Evolutionary conservation across 345 rosid genomes (phyloP), one percentile per base, ranked within the genome.

Genomic region (Chamaenerion angustifolium): DNA sequence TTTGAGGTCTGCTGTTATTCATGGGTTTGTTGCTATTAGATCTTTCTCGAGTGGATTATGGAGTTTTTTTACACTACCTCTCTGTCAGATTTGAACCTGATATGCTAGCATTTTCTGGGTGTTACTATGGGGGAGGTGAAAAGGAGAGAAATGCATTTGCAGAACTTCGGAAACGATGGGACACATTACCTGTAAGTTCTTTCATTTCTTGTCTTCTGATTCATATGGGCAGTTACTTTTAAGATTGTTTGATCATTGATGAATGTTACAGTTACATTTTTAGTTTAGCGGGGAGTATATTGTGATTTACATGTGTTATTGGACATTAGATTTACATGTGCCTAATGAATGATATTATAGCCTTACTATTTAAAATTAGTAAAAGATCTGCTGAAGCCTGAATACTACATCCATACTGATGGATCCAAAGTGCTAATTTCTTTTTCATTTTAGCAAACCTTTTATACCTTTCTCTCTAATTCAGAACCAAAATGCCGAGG

Each of bases 61-160:
- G 8, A 31, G 1, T 4, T 4, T 31, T 3, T 8, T 31, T 31
- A 31, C 7, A 31, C 37, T 13, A 35, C n/a, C 40, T 59, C 52
- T 31, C 2, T 42, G 56, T 21, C 76, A 93, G 99, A 70, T 93
- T 93, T 73, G 99, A 93, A 71, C 90, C 99, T 62, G 99, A 93
- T 68, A 93, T 88, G 96, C 79, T 93, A 56, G 96, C 99, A 37
- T 93, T 93, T 69, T 93, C 99, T 61, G 96, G 99, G 61, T 93
- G 99, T 67, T 90, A 88, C 65, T 93, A 64, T 69, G 99, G 99
- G 23, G 99, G 99, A 16, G 99, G 99, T 56, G 96, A 88, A 49
- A 88, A 88, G 57, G 99, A 85, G 67, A 75, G 75, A 74, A 61
- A 64, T n/a, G 95, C 88, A 73, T 94, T 93, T 12, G 77, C 79